phyloP scores from a whole-genome alignment of 768 basidiomycete species.

The Lentinula boryana region DNA sequence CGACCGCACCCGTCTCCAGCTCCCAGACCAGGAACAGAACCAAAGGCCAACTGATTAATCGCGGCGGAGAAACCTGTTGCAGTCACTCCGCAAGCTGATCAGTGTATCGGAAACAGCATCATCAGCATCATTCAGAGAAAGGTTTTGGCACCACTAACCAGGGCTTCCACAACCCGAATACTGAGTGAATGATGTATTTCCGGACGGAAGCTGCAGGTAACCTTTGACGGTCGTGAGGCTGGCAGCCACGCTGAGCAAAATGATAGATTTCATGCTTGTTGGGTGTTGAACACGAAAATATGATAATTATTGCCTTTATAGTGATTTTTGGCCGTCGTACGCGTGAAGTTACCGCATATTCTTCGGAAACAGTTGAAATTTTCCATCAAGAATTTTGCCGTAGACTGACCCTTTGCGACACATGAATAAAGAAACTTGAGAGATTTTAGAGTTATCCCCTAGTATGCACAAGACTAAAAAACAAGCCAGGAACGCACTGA shows the following conservation, averaged over 20 bases:
- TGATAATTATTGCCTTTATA: background rate
- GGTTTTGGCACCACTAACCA: constrained; percentile 23
- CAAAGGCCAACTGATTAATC: constrained; percentile 52
- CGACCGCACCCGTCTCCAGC: constrained; percentile 58
- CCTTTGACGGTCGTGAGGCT: constrained; percentile 17
- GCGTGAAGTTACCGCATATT: background rate
- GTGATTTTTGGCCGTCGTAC: background rate
- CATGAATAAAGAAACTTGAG: no score
- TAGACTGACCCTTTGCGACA: background rate
- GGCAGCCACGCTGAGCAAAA: background rate
- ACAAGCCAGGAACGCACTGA: no score
- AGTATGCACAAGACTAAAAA: no score
- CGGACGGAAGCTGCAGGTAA: constrained; percentile 48
- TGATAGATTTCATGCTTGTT: background rate
- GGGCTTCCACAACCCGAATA: constrained; percentile 46
- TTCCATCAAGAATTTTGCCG: background rate
- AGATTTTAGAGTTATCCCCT: no score
- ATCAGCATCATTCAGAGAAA: background rate
- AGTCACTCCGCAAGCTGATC: constrained; percentile 45
- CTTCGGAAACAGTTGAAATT: background rate
- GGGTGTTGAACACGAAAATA: background rate
- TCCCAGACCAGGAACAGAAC: constrained; percentile 40
- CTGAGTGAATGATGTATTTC: constrained; percentile 50
- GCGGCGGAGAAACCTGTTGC: constrained; percentile 50
- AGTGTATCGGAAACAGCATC: background rate